A percentile compares a stretch with the other conserved stretches of the same genome.
Conservation (phyloP, 768 basidiomycete species). For the Calocybe gangraenosa region DNA sequence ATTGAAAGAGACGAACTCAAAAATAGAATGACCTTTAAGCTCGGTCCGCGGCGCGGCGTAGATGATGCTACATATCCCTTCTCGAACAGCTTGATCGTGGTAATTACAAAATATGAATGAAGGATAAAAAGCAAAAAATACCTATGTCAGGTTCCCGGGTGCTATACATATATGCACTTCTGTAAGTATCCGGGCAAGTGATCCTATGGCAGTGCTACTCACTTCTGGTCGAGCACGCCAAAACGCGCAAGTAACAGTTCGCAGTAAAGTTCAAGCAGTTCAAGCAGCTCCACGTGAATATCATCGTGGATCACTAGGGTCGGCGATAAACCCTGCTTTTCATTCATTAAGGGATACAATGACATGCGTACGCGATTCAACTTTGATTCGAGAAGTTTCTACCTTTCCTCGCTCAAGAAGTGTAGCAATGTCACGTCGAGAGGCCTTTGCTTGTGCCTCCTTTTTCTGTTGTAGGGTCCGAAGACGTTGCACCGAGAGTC, state of each 20-base stretch:
- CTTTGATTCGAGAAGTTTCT: constrained; percentile 83
- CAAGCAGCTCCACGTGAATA: constrained; percentile 81
- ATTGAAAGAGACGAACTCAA: background rate
- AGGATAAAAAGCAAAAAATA: constrained; percentile 1
- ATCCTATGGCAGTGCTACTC: constrained; percentile 23
- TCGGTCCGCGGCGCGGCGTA: constrained; percentile 91
- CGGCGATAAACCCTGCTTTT: background rate
- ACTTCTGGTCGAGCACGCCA: constrained; percentile 88
- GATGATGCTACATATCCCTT: constrained; percentile 86
- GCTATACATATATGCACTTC: constrained; percentile 32
- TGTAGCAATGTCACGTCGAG: constrained; percentile 78
- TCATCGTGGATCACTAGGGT: constrained; percentile 76
- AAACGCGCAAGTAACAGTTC: constrained; percentile 93
- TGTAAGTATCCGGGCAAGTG: constrained; percentile 10
- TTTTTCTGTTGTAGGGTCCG: constrained; percentile 91
- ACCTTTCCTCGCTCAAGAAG: constrained; percentile 75
- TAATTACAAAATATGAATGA: background rate
- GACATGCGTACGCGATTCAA: constrained; percentile 66
- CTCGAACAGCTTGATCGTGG: constrained; percentile 37
- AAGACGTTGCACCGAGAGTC: constrained; percentile 81
- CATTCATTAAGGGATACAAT: constrained; percentile 14
- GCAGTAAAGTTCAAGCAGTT: constrained; percentile 90
- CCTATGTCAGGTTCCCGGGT: constrained; percentile 84
- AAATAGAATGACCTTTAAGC: constrained; percentile 59
- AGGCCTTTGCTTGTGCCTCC: constrained; percentile 67